phyloP scores from a whole-genome alignment of 768 basidiomycete species.

The Lactifluus hygrophoroides region DNA sequence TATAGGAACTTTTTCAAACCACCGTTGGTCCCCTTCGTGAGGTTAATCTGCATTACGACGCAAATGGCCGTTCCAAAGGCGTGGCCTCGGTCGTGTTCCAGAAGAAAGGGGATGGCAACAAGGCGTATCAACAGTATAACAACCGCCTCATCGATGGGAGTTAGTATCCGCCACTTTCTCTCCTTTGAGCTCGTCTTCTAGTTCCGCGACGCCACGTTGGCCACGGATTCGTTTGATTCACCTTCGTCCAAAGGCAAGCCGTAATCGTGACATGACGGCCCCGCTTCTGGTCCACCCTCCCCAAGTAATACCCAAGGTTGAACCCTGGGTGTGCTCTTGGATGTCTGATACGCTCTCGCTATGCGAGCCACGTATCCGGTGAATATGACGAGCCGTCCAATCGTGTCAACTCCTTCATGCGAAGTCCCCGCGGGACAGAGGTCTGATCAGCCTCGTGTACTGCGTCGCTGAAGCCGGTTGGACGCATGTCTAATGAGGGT shows the following conservation, averaged over 20 bases:
- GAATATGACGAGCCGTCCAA: background rate
- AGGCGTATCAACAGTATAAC: conserved; percentile 92
- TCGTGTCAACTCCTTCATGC: conserved; percentile 8
- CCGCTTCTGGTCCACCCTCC: conserved; percentile 10
- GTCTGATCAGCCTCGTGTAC: conserved; percentile 14
- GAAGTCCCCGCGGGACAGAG: conserved; percentile 6
- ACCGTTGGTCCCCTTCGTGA: conserved; percentile 85
- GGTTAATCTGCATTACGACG: conserved; percentile 80
- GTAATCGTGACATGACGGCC: conserved; percentile 9
- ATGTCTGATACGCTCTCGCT: background rate
- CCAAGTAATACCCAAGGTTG: background rate
- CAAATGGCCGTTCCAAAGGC: conserved; percentile 82
- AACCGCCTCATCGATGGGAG: conserved; percentile 99
- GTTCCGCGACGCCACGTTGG: conserved; percentile 17
- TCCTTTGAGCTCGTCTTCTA: conserved; percentile 26
- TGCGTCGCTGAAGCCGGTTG: conserved; percentile 1
- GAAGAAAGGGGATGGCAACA: conserved; percentile 80
- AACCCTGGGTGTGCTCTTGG: conserved; percentile 6
- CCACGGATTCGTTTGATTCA: conserved; percentile 18
- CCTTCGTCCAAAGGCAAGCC: conserved; percentile 15
- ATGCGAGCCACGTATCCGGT: background rate
- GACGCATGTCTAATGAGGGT: background rate
- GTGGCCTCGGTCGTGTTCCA: conserved; percentile 81
- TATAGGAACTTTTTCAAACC: conserved; percentile 82
- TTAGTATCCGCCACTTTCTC: conserved; percentile 71